phyloP scores from a whole-genome alignment of 768 basidiomycete species.

The Trametes meyenii region DNA sequence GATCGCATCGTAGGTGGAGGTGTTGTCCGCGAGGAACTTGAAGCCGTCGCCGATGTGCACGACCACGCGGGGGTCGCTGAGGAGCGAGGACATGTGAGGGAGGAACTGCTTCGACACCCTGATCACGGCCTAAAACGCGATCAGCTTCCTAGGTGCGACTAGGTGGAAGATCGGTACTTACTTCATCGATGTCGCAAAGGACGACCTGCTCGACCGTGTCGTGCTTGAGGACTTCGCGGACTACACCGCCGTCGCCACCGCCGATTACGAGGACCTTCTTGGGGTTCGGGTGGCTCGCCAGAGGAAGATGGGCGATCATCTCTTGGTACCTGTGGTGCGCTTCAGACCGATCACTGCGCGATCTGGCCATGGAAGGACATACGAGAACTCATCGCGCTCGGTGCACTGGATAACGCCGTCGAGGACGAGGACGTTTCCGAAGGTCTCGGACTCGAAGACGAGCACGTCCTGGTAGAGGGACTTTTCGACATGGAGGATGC shows the following conservation, averaged over 20 bases:
- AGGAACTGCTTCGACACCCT: conserved; percentile 93
- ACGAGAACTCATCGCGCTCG: conserved; percentile 99
- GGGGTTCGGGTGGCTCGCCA: conserved; percentile 95
- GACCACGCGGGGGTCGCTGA: conserved; percentile 77
- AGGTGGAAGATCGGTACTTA: conserved; percentile 29
- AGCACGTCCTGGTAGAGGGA: conserved; percentile 96
- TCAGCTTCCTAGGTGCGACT: conserved; percentile 1
- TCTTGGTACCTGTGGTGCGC: conserved; percentile 81
- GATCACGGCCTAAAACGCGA: conserved; percentile 71
- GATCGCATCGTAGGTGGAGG: conserved; percentile 91
- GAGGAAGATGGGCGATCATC: conserved; percentile 98
- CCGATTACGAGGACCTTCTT: conserved; percentile 96
- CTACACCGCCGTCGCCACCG: conserved; percentile 97
- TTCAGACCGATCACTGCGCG: conserved; percentile 8
- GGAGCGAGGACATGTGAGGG: conserved; percentile 89
- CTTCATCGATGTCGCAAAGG: conserved; percentile 98
- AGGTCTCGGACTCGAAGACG: conserved; percentile 94
- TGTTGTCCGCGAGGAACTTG: conserved; percentile 91
- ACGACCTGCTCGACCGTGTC: conserved; percentile 88
- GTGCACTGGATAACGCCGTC: conserved; percentile 97
- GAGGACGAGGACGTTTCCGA: conserved; percentile 94
- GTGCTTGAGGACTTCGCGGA: conserved; percentile 96
- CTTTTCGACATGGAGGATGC: conserved; percentile 92
- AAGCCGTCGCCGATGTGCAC: conserved; percentile 94
- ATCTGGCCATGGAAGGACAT: conserved; percentile 37